Evolutionary conservation across 2,329 filamentous ascomycete genomes (phyloP).

Genomic region (Fusarium avenaceum): DNA sequence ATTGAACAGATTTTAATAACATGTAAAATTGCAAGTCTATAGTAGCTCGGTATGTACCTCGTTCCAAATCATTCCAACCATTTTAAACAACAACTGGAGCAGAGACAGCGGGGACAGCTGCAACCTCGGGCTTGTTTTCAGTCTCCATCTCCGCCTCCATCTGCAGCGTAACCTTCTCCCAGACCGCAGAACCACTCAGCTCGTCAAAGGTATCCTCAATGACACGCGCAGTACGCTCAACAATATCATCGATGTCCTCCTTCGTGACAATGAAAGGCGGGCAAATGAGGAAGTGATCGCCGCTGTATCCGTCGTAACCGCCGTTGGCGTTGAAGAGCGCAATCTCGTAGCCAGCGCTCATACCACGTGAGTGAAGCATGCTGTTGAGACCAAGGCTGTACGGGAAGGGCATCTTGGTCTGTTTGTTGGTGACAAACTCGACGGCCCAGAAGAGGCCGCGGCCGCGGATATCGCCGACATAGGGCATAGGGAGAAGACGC

Average conservation of each 20-base stretch:
- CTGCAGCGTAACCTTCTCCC: conserved; percentile 41
- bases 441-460: conserved; percentile 41
- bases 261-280: conserved; percentile 38
- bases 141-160: conserved; percentile 34
- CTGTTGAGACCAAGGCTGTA: conserved; percentile 27
- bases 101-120: neutral
- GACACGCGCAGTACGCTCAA: conserved; percentile 33
- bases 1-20: no score
- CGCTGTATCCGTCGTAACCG: conserved; percentile 42
- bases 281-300: conserved; percentile 41
- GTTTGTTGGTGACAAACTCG: conserved; percentile 43
- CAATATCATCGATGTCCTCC: conserved; percentile 39
- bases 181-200: conserved; percentile 19
- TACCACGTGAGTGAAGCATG: conserved; percentile 35
- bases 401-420: conserved; percentile 38
- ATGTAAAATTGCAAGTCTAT: neutral
- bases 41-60: neutral
- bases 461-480: conserved; percentile 43
- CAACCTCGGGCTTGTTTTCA: neutral
- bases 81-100: neutral
- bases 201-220: conserved; percentile 39
- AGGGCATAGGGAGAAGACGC: conserved; percentile 8
- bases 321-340: conserved; percentile 43
- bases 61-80: neutral
- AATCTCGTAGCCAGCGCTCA: conserved; percentile 40